Evolutionary conservation across 2,329 filamentous ascomycete species (phyloP), one percentile per base, ranked within the genome.

Genomic region (Venturia asperata): DNA sequence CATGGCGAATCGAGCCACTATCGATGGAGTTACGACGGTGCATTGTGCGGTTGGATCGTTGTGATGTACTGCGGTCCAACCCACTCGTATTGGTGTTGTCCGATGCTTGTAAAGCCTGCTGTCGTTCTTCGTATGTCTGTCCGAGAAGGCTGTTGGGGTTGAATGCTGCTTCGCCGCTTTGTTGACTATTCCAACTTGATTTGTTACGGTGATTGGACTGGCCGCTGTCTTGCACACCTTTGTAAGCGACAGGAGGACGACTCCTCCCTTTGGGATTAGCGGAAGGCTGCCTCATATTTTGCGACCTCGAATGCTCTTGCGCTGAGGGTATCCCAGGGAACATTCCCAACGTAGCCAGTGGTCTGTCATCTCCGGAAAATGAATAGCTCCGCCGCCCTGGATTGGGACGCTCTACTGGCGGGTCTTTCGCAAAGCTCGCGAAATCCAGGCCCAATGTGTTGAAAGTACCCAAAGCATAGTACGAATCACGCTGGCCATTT

Each of bases 51-150:
- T 65, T 72, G 65, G 73, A 75, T 27, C 75, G 71, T 11, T 72
- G 71, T 24, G 74, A 74, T 10, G 71, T 67, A 42, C 68, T 75
- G 62, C 71, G 75, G 56, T 62, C 74, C 64, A 72, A 71, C 34
- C 70, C 55, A 30, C 68, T 60, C 11, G 30, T 34, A 39, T 24
- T 27, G 17, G 17, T 11, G 55, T 43, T 58, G 21, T 62, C 52
- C 4, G 47, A 61, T 74, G 74, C 10, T 77, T 74, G 37, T 74
- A 73, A 30, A 69, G 67, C 24, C 75, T 72, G 61, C 74, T 79
- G 77, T 5, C 77, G 77, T 64, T 80, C 75, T 0, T 80, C 79
- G 68, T 83, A 83, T 5, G 74, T 77, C 47, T 80, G 74, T 6
- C 82, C 81, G 1, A 83, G 77, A 1, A 84, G 74, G 24, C 80